phyloP scores from a whole-genome alignment of 1,139 yeast genomes.

The Martiniozyma asiatica region DNA sequence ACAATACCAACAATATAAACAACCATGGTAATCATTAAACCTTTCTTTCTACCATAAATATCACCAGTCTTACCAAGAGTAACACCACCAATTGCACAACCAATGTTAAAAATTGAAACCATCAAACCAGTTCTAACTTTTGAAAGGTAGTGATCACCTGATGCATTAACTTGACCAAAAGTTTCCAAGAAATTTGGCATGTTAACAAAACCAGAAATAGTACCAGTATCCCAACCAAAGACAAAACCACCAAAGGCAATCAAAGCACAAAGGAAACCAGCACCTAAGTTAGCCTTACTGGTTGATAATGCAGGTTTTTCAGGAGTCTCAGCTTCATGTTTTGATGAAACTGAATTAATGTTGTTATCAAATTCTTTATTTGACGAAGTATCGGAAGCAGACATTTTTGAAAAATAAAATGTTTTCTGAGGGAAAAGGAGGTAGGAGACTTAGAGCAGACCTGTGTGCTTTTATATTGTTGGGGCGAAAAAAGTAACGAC shows the following conservation, averaged over 20 bases:
- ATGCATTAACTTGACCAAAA: slow-evolving; percentile 31
- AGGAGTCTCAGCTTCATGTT: slow-evolving; percentile 8
- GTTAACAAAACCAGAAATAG: slow-evolving; percentile 66
- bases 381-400: slow-evolving; percentile 3
- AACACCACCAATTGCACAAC: slow-evolving; percentile 62
- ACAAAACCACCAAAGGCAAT: slow-evolving; percentile 62
- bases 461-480: too few species aligned
- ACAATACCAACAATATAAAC: slow-evolving; percentile 53
- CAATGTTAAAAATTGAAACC: slow-evolving; percentile 58
- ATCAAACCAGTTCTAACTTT: slow-evolving; percentile 51
- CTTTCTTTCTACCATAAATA: slow-evolving; percentile 49
- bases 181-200: slow-evolving; percentile 49
- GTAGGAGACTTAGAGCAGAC: too few species aligned
- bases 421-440: too few species aligned
- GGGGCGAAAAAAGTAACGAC: too few species aligned
- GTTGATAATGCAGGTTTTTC: not conserved
- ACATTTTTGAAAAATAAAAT: too few species aligned
- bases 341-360: slow-evolving; percentile 6
- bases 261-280: slow-evolving; percentile 28
- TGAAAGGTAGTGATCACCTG: slow-evolving; percentile 30
- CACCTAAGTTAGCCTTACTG: slow-evolving; percentile 8
- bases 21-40: slow-evolving; percentile 41
- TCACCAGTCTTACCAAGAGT: slow-evolving; percentile 45
- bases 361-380: slow-evolving; percentile 1
- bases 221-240: slow-evolving; percentile 72